Percentiles rank a stretch among this genome's conserved stretches.
Conservation (phyloP, 306 rosid species). For the Cucurbita argyrosperma region DNA sequence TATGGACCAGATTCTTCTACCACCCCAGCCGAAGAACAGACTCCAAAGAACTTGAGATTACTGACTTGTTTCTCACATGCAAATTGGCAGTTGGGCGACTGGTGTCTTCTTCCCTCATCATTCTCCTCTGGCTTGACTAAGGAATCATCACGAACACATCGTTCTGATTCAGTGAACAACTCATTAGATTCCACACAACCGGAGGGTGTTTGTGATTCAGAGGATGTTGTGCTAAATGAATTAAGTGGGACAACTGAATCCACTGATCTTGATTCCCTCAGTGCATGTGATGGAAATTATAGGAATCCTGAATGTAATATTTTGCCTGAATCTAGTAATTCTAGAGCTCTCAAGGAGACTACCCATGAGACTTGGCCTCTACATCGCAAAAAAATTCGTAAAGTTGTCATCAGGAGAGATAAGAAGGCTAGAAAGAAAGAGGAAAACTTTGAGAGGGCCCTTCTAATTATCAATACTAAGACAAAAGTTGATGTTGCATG, state of each 20-base stretch:
- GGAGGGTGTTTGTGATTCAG: slow-evolving; percentile 63
- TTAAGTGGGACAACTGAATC: slow-evolving; percentile 38
- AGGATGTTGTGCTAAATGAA: slow-evolving; percentile 53
- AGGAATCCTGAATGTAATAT: slow-evolving; percentile 25
- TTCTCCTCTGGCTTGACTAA: slow-evolving; percentile 32
- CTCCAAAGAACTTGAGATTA: slow-evolving; percentile 71
- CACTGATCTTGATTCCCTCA: slow-evolving; percentile 48
- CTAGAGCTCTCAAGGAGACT: slow-evolving; percentile 50
- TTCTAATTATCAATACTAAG: slow-evolving; percentile 61
- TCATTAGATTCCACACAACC: slow-evolving; percentile 52
- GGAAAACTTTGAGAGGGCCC: slow-evolving; percentile 82
- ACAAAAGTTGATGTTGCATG: slow-evolving; percentile 83
- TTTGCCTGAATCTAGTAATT: slow-evolving; percentile 50
- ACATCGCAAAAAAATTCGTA: slow-evolving; percentile 85
- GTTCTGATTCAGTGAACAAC: slow-evolving; percentile 30
- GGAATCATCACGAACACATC: slow-evolving; percentile 42
- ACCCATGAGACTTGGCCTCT: slow-evolving; percentile 74
- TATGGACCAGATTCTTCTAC: slow-evolving; percentile 89
- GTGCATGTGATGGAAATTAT: slow-evolving; percentile 35
- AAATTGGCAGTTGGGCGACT: slow-evolving; percentile 95
- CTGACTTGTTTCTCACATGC: slow-evolving; percentile 86
- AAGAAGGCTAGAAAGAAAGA: slow-evolving; percentile 79
- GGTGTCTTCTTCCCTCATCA: slow-evolving; percentile 70
- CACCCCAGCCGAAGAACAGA: slow-evolving; percentile 90
- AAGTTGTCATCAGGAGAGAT: slow-evolving; percentile 80